Percentiles rank a stretch among this genome's conserved stretches.
Evolutionary conservation across 164 flowering plant genomes (phyloP).

Genomic region (Warburgia ugandensis): DNA sequence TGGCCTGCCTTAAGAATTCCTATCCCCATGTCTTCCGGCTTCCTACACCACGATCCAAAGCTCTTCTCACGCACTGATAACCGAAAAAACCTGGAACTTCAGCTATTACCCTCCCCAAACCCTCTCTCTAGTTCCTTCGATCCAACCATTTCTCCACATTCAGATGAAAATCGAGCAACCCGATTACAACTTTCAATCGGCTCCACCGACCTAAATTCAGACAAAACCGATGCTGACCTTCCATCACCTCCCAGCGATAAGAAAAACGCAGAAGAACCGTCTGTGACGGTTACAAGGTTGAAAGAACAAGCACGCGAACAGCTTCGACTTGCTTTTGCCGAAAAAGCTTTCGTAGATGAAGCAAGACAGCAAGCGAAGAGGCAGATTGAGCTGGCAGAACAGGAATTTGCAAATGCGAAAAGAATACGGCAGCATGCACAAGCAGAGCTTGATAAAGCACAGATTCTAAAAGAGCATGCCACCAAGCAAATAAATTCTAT

Average conservation of each 20-base stretch:
- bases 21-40: conserved; percentile 17
- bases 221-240: conserved; percentile 1
- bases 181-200: conserved; percentile 76
- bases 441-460: conserved; percentile 70
- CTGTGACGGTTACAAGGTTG: conserved; percentile 11
- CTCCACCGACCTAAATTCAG: conserved; percentile 19
- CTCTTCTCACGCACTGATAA: background rate
- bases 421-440: conserved; percentile 76
- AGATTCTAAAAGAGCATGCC: conserved; percentile 57
- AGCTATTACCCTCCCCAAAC: conserved; percentile 39
- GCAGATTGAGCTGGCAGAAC: conserved; percentile 76
- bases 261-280: conserved; percentile 11
- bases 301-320: conserved; percentile 53
- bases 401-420: conserved; percentile 74
- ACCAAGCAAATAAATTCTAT: conserved; percentile 54
- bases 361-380: conserved; percentile 58
- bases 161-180: conserved; percentile 41
- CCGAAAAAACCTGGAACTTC: conserved; percentile 68
- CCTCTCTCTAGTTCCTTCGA: conserved; percentile 8
- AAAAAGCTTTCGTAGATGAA: conserved; percentile 71
- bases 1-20: conserved; percentile 30
- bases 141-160: conserved; percentile 16
- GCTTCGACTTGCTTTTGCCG: conserved; percentile 50
- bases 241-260: no score
- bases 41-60: conserved; percentile 18